Conservation (phyloP, 2,329 filamentous ascomycete species). For the Bipolaris sorokiniana region DNA sequence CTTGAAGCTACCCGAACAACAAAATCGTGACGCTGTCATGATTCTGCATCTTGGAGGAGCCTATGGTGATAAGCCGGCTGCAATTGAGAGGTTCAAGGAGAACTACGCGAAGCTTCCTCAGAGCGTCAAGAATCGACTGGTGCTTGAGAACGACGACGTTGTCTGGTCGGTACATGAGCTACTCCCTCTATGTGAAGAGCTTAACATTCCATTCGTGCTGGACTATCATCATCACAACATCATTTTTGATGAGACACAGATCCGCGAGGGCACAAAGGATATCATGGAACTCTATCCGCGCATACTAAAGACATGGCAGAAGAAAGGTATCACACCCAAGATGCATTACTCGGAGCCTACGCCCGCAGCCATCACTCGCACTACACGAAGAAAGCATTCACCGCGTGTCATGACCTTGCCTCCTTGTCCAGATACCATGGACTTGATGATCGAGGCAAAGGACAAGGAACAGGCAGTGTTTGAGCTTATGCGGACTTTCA, state of each 20-base stretch:
- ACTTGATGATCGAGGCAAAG: slow-evolving; percentile 99
- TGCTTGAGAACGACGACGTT: slow-evolving; percentile 94
- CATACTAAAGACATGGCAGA: slow-evolving; percentile 82
- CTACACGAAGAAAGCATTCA: slow-evolving; percentile 84
- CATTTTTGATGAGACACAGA: slow-evolving; percentile 72
- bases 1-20: slow-evolving; percentile 76
- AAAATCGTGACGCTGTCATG: slow-evolving; percentile 87
- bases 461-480: slow-evolving; percentile 98
- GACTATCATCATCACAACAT: slow-evolving; percentile 98
- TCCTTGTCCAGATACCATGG: slow-evolving; percentile 82
- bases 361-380: slow-evolving; percentile 74
- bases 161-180: slow-evolving; percentile 92
- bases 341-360: slow-evolving; percentile 95
- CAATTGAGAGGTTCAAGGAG: slow-evolving; percentile 75
- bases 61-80: slow-evolving; percentile 84
- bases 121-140: slow-evolving; percentile 77
- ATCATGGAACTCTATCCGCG: slow-evolving; percentile 76
- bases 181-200: slow-evolving; percentile 85
- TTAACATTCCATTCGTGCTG: slow-evolving; percentile 91
- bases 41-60: slow-evolving; percentile 91
- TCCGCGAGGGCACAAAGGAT: slow-evolving; percentile 84
- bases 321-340: slow-evolving; percentile 86
- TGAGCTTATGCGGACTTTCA: slow-evolving; percentile 87
- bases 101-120: slow-evolving; percentile 73
- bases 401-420: slow-evolving; percentile 79